Conservation (phyloP, 805 yeast genomes). For the Debaryomyces maramus region DNA sequence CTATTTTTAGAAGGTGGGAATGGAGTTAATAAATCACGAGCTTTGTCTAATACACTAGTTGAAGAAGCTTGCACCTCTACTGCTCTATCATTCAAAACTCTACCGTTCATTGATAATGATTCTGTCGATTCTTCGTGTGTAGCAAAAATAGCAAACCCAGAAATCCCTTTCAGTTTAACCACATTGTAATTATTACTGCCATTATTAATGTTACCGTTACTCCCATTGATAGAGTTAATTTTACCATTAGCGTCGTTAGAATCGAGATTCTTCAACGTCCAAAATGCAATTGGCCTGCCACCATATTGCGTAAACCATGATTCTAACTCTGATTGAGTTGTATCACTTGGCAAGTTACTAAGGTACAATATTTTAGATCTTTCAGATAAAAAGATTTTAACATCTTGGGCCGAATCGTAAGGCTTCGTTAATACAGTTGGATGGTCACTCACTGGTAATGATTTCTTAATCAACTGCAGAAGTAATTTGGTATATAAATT, state of each 20-base stretch:
- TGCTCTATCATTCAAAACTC: constrained; percentile 67
- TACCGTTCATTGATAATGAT: constrained; percentile 75
- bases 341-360: constrained; percentile 79
- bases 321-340: constrained; percentile 88
- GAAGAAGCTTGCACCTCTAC: constrained; percentile 89
- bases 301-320: constrained; percentile 89
- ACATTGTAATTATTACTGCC: constrained; percentile 26
- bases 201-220: constrained; percentile 4
- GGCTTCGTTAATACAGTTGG: constrained; percentile 66
- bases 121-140: constrained; percentile 86
- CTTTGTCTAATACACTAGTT: constrained; percentile 71
- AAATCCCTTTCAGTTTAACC: constrained; percentile 42
- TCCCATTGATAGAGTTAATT: constrained; percentile 4
- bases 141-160: constrained; percentile 84
- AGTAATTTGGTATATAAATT: constrained; percentile 46
- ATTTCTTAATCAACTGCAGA: constrained; percentile 46
- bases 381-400: constrained; percentile 64
- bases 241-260: constrained; percentile 10
- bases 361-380: constrained; percentile 76
- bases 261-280: constrained; percentile 73
- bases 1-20: constrained; percentile 84
- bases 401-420: constrained; percentile 74
- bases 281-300: constrained; percentile 81
- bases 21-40: constrained; percentile 77
- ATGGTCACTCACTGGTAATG: constrained; percentile 51